A percentile compares a stretch with the other conserved stretches of the same genome.
Evolutionary conservation across 1,139 yeast species (phyloP).

Genomic region (Eremothecium gossypii): DNA sequence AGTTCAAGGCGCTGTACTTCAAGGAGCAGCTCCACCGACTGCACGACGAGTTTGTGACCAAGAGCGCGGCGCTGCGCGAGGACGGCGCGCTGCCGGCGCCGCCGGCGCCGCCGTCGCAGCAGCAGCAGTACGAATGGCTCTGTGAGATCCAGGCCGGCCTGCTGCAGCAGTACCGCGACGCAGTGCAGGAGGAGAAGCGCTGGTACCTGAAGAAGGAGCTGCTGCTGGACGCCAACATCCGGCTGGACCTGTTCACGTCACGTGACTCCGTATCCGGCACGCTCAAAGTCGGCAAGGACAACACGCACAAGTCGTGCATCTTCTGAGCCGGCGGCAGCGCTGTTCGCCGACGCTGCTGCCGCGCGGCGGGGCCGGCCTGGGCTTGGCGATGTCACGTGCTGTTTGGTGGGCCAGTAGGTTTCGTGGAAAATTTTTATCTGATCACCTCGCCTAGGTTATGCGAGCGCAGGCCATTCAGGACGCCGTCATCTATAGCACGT

Average conservation of each 20-base stretch:
- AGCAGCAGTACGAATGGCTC: conserved; percentile 20
- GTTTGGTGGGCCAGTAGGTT: too few relatives aligned
- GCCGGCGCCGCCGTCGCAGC: conserved; percentile 9
- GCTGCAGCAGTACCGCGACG: conserved; percentile 14
- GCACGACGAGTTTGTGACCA: conserved; percentile 22
- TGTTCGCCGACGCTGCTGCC: too few relatives aligned
- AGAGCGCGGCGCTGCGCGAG: conserved; percentile 7
- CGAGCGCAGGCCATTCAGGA: not conserved
- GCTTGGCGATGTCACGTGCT: too few relatives aligned
- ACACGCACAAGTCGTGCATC: conserved; percentile 8
- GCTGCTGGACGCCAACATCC: conserved; percentile 27
- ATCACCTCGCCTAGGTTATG: not conserved
- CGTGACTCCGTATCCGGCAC: conserved; percentile 10
- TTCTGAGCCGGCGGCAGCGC: conserved; percentile 1
- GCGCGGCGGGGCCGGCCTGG: too few relatives aligned
- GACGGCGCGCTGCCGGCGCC: conserved; percentile 4
- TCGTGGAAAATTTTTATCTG: too few relatives aligned
- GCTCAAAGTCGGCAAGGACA: conserved; percentile 12
- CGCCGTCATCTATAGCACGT: not conserved
- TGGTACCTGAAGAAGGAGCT: conserved; percentile 28
- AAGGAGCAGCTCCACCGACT: conserved; percentile 21
- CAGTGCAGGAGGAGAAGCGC: conserved; percentile 21
- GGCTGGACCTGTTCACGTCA: conserved; percentile 25
- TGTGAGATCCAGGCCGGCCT: conserved; percentile 18
- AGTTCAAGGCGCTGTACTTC: conserved; percentile 22